Conservation (phyloP, 164 flowering plant genomes). For the Vitis riparia region DNA sequence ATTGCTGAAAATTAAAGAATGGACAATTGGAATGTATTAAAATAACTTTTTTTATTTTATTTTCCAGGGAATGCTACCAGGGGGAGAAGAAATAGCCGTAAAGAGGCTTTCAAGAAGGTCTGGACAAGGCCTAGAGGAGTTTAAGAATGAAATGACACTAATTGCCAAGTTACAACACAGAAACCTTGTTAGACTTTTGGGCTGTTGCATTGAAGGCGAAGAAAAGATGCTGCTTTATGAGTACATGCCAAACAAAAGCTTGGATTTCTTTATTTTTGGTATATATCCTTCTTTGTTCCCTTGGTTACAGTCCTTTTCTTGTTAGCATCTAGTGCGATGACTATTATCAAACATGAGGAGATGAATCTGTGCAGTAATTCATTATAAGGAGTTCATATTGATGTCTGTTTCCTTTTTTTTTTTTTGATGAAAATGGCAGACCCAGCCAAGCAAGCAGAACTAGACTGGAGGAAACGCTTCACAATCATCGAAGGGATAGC, state of each 20-base stretch:
- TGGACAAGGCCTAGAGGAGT: constrained; percentile 75
- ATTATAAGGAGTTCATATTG: background rate
- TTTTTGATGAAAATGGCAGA: constrained; percentile 30
- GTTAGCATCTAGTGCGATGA: background rate
- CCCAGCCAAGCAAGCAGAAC: constrained; percentile 26
- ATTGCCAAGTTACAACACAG: constrained; percentile 74
- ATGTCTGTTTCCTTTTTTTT: constrained; percentile 6
- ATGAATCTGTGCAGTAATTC: too few relatives aligned
- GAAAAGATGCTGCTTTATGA: constrained; percentile 75
- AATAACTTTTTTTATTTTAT: background rate
- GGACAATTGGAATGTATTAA: background rate
- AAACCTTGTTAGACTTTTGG: constrained; percentile 70
- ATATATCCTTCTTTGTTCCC: constrained; percentile 1
- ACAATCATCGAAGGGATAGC: constrained; percentile 74
- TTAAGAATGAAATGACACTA: constrained; percentile 62
- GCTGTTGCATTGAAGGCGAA: constrained; percentile 65
- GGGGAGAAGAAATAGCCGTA: constrained; percentile 61
- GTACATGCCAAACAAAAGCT: constrained; percentile 76
- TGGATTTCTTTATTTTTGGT: constrained; percentile 70
- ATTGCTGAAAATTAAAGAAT: background rate
- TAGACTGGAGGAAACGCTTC: constrained; percentile 65
- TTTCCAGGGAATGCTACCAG: constrained; percentile 49
- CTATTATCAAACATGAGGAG: too few relatives aligned
- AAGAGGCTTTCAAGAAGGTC: constrained; percentile 75
- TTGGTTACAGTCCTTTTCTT: background rate